phyloP scores from a whole-genome alignment of 2,329 filamentous ascomycete species.

The Arthroderma sp. region DNA sequence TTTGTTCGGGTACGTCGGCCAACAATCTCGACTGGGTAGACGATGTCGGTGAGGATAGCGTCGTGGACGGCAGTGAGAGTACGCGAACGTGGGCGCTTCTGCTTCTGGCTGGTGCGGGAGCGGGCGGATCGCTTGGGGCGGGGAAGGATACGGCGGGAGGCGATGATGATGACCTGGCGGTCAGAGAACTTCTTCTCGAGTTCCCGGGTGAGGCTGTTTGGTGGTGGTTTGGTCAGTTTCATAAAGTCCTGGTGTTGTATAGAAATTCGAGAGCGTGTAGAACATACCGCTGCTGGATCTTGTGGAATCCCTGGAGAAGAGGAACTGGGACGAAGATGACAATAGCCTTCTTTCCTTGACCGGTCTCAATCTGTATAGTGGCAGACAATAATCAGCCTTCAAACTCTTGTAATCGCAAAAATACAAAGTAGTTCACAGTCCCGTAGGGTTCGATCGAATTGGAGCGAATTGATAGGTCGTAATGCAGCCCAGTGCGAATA shows the following conservation, averaged over 20 bases:
- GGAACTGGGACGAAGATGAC: constrained; percentile 99
- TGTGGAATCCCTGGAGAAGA: constrained; percentile 96
- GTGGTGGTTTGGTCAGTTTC: constrained; percentile 1
- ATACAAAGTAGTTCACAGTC: too few species aligned
- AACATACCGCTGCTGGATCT: constrained; percentile 96
- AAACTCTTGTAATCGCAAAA: not conserved
- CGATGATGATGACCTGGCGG: constrained; percentile 98
- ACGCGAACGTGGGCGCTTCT: constrained; percentile 97
- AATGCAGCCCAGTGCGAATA: not conserved
- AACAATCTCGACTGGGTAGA: constrained; percentile 99
- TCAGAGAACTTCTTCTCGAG: constrained; percentile 99
- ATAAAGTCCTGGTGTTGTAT: not conserved
- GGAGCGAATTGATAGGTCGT: too few species aligned
- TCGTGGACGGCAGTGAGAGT: constrained; percentile 98
- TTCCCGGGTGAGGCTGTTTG: constrained; percentile 82
- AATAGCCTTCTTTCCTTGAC: constrained; percentile 99
- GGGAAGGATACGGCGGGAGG: constrained; percentile 95
- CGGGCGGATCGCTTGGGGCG: constrained; percentile 97
- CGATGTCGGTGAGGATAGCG: constrained; percentile 91
- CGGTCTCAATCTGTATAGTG: constrained; percentile 81
- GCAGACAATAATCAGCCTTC: constrained; percentile 17
- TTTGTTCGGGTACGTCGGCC: constrained; percentile 98
- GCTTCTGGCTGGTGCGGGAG: constrained; percentile 88
- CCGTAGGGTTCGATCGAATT: too few species aligned
- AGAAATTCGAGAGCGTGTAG: not conserved